Base-by-base conservation (phyloP, 139 green algal genomes). In the Chlamydomonas asymmetrica region DNA sequence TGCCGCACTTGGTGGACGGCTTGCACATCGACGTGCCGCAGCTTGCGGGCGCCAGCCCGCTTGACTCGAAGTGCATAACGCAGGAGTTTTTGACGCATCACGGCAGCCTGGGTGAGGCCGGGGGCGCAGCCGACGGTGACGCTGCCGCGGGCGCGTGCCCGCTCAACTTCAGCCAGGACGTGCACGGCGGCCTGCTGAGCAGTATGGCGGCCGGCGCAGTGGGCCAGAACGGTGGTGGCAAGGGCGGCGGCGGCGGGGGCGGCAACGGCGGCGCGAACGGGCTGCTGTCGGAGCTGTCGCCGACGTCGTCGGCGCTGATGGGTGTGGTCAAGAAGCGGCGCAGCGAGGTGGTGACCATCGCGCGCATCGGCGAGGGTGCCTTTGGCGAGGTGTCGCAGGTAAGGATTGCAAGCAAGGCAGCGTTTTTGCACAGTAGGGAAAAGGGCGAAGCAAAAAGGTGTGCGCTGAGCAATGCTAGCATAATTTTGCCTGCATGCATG, bases 371-470 rank as follows among this genome's bases (percentile, higher is more conserved):
- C 20, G 90, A 95, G 80, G 91, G 91, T 7, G 85, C 85, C 48
- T 96, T 96, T 87, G 91, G 91, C 7, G 90, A 96, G 86, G 91
- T 96, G 57, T 91, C 80, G n/a, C n/a, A n/a, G n/a, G n/a, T n/a
- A n/a, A n/a, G n/a, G n/a, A n/a, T n/a, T n/a, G n/a, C n/a, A n/a
- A n/a, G n/a, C n/a, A n/a, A n/a, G n/a, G n/a, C n/a, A n/a, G n/a
- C n/a, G n/a, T n/a, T n/a, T n/a, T n/a, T n/a, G n/a, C n/a, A n/a
- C n/a, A n/a, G n/a, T n/a, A n/a, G n/a, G n/a, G n/a, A n/a, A n/a
- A n/a, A n/a, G n/a, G n/a, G n/a, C n/a, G n/a, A n/a, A n/a, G n/a
- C n/a, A n/a, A n/a, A n/a, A n/a, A n/a, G n/a, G n/a, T n/a, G n/a
- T n/a, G n/a, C n/a, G n/a, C n/a, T n/a, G n/a, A n/a, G n/a, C n/a